Evolutionary conservation across 495 filamentous ascomycete species (phyloP), one percentile per base, ranked within the genome.

Genomic region (Wilcoxina mikolae): DNA sequence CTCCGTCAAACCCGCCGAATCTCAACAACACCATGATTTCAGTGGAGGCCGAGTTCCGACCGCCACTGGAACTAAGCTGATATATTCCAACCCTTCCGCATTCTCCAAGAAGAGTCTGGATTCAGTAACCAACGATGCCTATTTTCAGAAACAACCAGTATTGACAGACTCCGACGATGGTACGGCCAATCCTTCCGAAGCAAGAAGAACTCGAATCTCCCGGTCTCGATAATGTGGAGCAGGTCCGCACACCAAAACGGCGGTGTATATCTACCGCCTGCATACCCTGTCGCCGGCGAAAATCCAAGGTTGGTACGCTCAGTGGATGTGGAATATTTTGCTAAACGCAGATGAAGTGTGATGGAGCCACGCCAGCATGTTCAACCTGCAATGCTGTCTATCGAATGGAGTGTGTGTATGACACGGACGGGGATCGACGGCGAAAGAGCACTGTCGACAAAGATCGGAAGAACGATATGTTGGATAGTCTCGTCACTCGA

Each of bases 381-480:
- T 70, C 73, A 15, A 76, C 74, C 10, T 76, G 74, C 54, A 65
- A 54, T 4, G 72, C 73, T 18, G 72, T 76, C 18, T 74, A 76
- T 56, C 64, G 67, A 33, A 73, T 70, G 7, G 63, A 72, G 27
- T 76, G 74, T 56, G 57, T 29, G 24, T 76, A 74, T 62, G 74
- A 76, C 55, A 60, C 58, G 25, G 71, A 71, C 24, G 69, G 68
- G 56, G 72, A 76, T 49, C 67, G 69, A 50, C 64, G 72, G 35
- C 69, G 73, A 35, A 72, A 73, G 49, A 65, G 68, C 15, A 64
- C 66, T 2, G 48, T 66, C 22, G 69, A 73, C 43, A 49, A 69
- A 31, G 69, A 73, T 51, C 67, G 65, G 31, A 60, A 69, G 33
- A 58, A 59, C 29, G 68, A 67, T 27, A 60, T 67, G 31, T 60